These are phyloP conservation scores for Globisporangium parvum DNA, from an alignment of 352 stramenopile genomes.

Conservation along the genomic window DNA sequence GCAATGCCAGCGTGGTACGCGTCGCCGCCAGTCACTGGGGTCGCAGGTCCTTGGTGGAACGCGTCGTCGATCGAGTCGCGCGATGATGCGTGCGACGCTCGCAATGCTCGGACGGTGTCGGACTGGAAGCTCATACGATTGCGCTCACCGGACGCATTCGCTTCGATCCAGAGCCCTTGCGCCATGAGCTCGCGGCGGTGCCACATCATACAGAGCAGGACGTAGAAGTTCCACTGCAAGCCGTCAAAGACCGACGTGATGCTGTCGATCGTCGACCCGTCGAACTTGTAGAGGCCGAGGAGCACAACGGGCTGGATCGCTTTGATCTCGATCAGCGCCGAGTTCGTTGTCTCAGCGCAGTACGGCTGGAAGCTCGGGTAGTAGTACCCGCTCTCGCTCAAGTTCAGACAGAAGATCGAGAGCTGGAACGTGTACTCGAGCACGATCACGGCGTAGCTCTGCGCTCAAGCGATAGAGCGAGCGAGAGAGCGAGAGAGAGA, in stretches of 20 bases:
- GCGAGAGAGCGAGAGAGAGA: neutral
- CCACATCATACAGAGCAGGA: slow-evolving; percentile 73
- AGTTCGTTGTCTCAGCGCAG: slow-evolving; percentile 28
- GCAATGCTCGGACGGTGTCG: slow-evolving; percentile 32
- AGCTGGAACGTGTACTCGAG: slow-evolving; percentile 81
- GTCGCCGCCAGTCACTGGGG: neutral
- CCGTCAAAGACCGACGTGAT: slow-evolving; percentile 55
- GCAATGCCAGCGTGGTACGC: slow-evolving; percentile 4
- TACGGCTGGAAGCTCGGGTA: slow-evolving; percentile 80
- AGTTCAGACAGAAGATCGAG: slow-evolving; percentile 72
- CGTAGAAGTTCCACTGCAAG: slow-evolving; percentile 83
- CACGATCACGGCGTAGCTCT: slow-evolving; percentile 45
- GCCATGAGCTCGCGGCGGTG: slow-evolving; percentile 74
- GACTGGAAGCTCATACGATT: slow-evolving; percentile 36
- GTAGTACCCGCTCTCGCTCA: slow-evolving; percentile 47
- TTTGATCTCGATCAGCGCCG: slow-evolving; percentile 33
- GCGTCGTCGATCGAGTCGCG: slow-evolving; percentile 74
- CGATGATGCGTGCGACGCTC: slow-evolving; percentile 49
- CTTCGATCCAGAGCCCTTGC: slow-evolving; percentile 69
- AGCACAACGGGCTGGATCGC: slow-evolving; percentile 74
- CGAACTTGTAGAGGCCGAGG: slow-evolving; percentile 85
- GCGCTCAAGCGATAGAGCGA: neutral
- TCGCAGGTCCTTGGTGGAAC: slow-evolving; percentile 28
- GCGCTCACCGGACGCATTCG: slow-evolving; percentile 14
- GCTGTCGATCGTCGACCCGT: slow-evolving; percentile 50